Base-by-base conservation (phyloP, 306 rosid genomes). In the Rosa persica region DNA sequence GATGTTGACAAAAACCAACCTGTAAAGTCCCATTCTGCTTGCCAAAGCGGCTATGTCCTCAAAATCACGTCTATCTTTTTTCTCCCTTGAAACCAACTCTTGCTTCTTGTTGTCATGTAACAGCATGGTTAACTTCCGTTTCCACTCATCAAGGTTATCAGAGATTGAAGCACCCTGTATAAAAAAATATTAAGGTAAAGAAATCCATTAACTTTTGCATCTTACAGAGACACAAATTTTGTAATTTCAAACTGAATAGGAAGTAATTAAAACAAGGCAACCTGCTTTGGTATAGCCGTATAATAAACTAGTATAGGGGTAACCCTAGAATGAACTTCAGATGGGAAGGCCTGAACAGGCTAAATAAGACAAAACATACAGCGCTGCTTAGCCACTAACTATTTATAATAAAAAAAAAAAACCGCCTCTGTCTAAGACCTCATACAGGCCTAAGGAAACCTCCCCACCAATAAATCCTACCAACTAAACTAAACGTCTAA, bases 11-110 rank as follows among this genome's bases (percentile, higher is more conserved):
- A 70, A 76, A 16, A 61, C 27, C 70, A 78, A 95, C 99, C 98
- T 89, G 81, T 87, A 82, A 76, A 95, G 80, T 22, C 99, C 98
- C 98, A 95, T 89, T 81, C 87, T 84, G 81, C 78, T 89, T 19
- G 98, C 98, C 81, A 89, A 82, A 71, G 76, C 81, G 13, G 99
- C 89, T 75, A 93, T 86, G 64, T 87, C 82, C 7, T 89, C 98
- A 76, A 91, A 95, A 77, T 89, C 93, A 78, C 87, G 90, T 80
- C 98, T 86, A 83, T 93, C 96, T 61, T 83, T 95, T 85, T 82
- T 95, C 89, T 93, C 97, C 88, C 96, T 87, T 12, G 96, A 85
- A 80, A 91, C 74, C 75, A 95, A 77, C 79, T 95, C 99, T 57
- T 86, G 97, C 84, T 83, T 91, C 78, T 75, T 84, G 87, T 86